Base-by-base conservation (phyloP, 2,329 filamentous ascomycete genomes). In the Ophiocordyceps unilateralis region DNA sequence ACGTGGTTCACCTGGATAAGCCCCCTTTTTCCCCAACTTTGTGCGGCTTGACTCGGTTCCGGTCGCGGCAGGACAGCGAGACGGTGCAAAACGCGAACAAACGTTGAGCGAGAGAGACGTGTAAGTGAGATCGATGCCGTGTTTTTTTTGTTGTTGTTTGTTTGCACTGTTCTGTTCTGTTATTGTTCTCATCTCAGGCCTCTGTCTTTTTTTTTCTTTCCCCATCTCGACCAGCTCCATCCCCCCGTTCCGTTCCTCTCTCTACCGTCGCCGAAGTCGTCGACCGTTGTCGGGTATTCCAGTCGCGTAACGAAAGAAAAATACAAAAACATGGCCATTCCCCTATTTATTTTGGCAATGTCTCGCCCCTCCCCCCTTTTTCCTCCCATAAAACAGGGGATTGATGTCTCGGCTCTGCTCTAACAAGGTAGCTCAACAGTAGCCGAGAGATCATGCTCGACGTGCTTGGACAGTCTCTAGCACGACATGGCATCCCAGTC, bases 401-500 rank as follows among this genome's bases (percentile, higher is more conserved):
- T 36, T 15, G 12, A 40, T 40, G 39, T 40, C 39, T 40, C 39
- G 24, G 39, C 22, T 40, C 21, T 40, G n/a, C 39, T 10, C 39
- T 26, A 28, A 26, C 39, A 7, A 40, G 22, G n/a, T 17, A 24
- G 15, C 22, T n/a, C n/a, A n/a, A n/a, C 9, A 20, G 11, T 24
- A 40, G 20, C 11, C 30, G 12, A 36, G 32, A 10, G 17, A 36
- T 36, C 32, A 36, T 36, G 32, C 32, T 36, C 11, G 32, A 36
- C n/a, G 32, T 36, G 32, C 32, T 19, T 19, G 32, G 11, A 34
- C 24, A 14, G 17, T 24, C 20, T 19, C n/a, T 17, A 38, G 41
- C 20, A 41, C 26, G 36, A 32, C 36, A 42, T 47, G 47, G 43
- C 39, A 15, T 47, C 45, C 4, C 43, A 39, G 34, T 38, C 47